Percentiles rank a stretch among this genome's conserved stretches.
phyloP scores from a whole-genome alignment of 805 yeast species.

The Candida stauntonica region DNA sequence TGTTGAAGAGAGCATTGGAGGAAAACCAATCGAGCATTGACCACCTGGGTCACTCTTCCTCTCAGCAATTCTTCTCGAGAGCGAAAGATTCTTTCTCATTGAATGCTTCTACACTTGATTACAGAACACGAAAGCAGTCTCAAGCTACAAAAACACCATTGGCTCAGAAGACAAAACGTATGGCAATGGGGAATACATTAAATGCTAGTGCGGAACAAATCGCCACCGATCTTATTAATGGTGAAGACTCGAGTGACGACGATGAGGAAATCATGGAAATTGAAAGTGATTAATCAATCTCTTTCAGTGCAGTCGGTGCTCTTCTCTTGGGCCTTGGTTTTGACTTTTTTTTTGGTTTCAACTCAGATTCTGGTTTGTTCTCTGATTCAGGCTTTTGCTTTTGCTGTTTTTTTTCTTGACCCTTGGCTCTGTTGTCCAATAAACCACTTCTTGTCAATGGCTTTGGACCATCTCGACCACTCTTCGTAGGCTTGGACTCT shows the following conservation, averaged over 20 bases:
- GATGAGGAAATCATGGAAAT: conserved; percentile 45
- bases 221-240: conserved; percentile 27
- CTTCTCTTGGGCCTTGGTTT: neutral
- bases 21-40: conserved; percentile 35
- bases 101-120: conserved; percentile 27
- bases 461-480: neutral
- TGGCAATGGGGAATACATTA: conserved; percentile 11
- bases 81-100: conserved; percentile 26
- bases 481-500: neutral
- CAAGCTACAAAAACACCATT: conserved; percentile 23
- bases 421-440: neutral
- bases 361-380: neutral
- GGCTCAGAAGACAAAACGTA: conserved; percentile 20
- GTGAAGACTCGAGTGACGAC: conserved; percentile 41
- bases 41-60: neutral
- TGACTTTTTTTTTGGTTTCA: neutral
- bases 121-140: conserved; percentile 10
- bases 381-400: neutral
- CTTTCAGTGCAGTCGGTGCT: conserved; percentile 7
- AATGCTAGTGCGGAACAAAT: conserved; percentile 22
- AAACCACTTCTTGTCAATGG: conserved; percentile 8
- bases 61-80: conserved; percentile 27
- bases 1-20: conserved; percentile 75
- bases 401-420: neutral
- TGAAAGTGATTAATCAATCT: conserved; percentile 44